Evolutionary conservation across 2,329 filamentous ascomycete genomes (phyloP), one percentile per base, ranked within the genome.

Genomic region (Monilinia polystroma): DNA sequence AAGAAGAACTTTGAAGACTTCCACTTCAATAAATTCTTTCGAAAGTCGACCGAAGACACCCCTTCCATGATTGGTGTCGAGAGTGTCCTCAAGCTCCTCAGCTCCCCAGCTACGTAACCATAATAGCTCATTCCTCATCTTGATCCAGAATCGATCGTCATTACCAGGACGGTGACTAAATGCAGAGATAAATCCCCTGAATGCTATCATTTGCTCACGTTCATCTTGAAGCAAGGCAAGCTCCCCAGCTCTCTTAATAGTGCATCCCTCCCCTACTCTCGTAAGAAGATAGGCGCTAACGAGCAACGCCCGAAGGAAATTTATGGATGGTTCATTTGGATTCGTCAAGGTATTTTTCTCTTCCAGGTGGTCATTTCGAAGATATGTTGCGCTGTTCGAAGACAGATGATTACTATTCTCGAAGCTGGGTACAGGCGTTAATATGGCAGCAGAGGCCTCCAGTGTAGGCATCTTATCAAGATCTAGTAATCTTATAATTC

Each of bases 71-170:
- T 71, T 70, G 41, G 60, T 68, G 32, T 73, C 73, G 8, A 75
- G 71, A 45, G 78, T 78, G 59, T 78, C 77, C 23, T 70, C 67
- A 59, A 71, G 74, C 64, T 83, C 78, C 68, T 84, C 81, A 32
- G 82, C 81, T 45, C 88, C 88, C 90, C 90, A 93, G 73, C 84
- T 84, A 74, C 87, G 86, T 41, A 94, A 80, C 91, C 91, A 94
- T 4, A 92, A 75, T 11, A 93, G 77, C 72, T 89, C 87, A 53
- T 84, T 83, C 67, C 90, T 83, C 16, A 85, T 82, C 64, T 79
- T 81, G 35, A 82, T 79, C 88, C 89, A 91, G 68, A 85, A 86
- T 45, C 81, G 81, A 68, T 91, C 87, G 64, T 91, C 87, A 47
- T 82, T 83, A 68, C 83, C 86, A 2, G 83, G 70, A 0, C 68